Evolutionary conservation across 139 green algal species (phyloP).

Genomic region (Chlorella vulgaris): DNA sequence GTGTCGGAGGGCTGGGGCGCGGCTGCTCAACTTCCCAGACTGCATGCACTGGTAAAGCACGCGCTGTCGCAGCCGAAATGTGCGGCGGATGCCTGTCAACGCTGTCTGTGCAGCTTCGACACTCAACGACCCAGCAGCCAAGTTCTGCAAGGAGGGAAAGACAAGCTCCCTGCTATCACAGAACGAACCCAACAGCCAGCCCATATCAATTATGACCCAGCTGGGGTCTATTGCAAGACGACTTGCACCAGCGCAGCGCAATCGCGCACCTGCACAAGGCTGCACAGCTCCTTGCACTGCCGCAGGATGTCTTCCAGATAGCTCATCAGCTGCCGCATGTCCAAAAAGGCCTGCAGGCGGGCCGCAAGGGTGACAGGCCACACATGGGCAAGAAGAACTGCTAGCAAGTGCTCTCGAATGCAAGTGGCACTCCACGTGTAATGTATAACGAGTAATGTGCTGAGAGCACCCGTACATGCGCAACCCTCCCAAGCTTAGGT

Average conservation of each 20-base stretch:
- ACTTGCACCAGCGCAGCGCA: too few relatives aligned
- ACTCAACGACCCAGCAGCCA: constrained; percentile 3
- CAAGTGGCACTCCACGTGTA: too few relatives aligned
- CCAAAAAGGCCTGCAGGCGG: constrained; percentile 72
- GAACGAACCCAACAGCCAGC: neutral
- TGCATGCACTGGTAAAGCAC: constrained; percentile 62
- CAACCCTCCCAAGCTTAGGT: too few relatives aligned
- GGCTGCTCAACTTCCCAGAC: constrained; percentile 54
- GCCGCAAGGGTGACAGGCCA: neutral
- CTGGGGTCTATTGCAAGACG: too few relatives aligned
- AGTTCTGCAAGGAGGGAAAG: neutral
- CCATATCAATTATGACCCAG: too few relatives aligned
- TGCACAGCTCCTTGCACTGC: constrained; percentile 51
- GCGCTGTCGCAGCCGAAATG: constrained; percentile 18
- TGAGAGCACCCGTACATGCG: neutral
- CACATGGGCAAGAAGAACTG: neutral
- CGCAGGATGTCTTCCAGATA: constrained; percentile 70
- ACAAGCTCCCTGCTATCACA: neutral
- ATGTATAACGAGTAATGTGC: neutral
- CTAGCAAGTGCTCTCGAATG: neutral
- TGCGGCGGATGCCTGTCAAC: constrained; percentile 8
- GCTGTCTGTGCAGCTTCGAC: constrained; percentile 13
- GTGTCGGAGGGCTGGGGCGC: constrained; percentile 77
- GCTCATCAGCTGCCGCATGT: constrained; percentile 47
- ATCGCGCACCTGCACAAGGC: constrained; percentile 39